phyloP scores from a whole-genome alignment of 2,329 filamentous ascomycete species.

The Xylaria sp. region DNA sequence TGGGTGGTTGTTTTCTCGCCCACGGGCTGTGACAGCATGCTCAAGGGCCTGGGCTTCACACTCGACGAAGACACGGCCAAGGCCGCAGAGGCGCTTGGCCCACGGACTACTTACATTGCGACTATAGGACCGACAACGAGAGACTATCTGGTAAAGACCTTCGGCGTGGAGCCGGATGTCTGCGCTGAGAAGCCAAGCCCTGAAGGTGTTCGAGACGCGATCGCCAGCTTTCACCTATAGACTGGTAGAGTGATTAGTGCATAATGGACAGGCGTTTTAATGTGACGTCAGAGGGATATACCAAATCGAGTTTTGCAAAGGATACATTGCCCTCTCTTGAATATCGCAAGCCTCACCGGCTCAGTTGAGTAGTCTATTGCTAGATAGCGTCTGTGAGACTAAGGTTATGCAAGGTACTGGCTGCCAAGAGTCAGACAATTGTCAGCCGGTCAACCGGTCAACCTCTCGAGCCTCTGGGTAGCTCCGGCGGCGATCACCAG shows the following conservation, averaged over 20 bases:
- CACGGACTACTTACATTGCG: conserved; percentile 71
- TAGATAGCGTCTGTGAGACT: background rate
- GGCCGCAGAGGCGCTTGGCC: conserved; percentile 44
- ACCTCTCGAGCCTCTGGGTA: too few relatives aligned
- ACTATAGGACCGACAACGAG: conserved; percentile 95
- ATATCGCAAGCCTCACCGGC: background rate
- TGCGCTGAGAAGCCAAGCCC: conserved; percentile 85
- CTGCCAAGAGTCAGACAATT: conserved; percentile 7
- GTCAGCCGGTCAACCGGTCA: background rate
- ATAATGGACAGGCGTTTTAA: background rate
- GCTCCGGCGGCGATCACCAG: background rate
- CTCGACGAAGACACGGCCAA: conserved; percentile 60
- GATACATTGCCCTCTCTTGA: background rate
- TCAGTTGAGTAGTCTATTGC: background rate
- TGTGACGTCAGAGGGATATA: background rate
- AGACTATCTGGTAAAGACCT: conserved; percentile 73
- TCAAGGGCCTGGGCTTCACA: conserved; percentile 61
- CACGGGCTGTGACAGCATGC: conserved; percentile 71
- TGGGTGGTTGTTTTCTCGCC: conserved; percentile 84
- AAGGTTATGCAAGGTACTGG: conserved; percentile 17
- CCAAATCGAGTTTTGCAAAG: background rate
- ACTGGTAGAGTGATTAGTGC: background rate
- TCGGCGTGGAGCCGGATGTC: conserved; percentile 78
- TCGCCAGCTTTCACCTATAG: conserved; percentile 54
- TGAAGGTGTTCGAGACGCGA: conserved; percentile 78